Evolutionary conservation across 2,329 filamentous ascomycete species (phyloP).

Genomic region (Phaeosphaeria sp.): DNA sequence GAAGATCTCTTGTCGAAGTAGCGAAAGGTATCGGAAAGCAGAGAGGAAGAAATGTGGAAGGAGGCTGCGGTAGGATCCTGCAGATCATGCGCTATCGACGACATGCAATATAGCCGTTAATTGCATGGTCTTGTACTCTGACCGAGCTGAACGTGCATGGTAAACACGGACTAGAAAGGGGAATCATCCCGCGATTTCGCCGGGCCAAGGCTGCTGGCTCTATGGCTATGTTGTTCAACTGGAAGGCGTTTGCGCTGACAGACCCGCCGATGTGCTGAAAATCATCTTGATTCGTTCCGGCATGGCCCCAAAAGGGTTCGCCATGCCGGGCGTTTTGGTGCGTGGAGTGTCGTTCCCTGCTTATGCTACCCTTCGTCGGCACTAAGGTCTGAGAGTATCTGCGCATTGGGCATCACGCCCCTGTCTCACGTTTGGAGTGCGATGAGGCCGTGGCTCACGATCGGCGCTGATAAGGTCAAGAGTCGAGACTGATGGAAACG

Average conservation of each 20-base stretch:
- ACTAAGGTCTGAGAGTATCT: not conserved
- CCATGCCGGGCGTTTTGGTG: not conserved
- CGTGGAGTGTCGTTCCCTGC: not conserved
- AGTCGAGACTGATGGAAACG: not conserved
- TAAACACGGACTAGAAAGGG: not conserved
- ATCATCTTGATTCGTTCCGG: not conserved
- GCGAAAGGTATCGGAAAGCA: not conserved
- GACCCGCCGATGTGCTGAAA: not conserved
- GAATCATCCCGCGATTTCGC: not conserved
- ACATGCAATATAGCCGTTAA: not conserved
- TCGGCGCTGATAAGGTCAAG: not conserved
- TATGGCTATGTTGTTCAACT: not conserved
- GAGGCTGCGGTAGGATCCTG: not conserved
- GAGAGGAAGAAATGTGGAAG: not conserved
- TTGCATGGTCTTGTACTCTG: not conserved
- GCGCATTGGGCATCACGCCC: not conserved
- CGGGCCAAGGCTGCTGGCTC: not conserved
- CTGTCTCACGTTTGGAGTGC: not conserved
- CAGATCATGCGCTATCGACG: not conserved
- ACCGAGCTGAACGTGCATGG: not conserved
- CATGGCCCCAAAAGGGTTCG: not conserved
- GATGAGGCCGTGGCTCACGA: not conserved
- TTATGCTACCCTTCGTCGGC: not conserved
- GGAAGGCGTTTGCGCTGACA: not conserved
- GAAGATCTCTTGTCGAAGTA: not conserved